Evolutionary conservation across 768 basidiomycete genomes (phyloP).

Genomic region (Cystobasidium onofrii): DNA sequence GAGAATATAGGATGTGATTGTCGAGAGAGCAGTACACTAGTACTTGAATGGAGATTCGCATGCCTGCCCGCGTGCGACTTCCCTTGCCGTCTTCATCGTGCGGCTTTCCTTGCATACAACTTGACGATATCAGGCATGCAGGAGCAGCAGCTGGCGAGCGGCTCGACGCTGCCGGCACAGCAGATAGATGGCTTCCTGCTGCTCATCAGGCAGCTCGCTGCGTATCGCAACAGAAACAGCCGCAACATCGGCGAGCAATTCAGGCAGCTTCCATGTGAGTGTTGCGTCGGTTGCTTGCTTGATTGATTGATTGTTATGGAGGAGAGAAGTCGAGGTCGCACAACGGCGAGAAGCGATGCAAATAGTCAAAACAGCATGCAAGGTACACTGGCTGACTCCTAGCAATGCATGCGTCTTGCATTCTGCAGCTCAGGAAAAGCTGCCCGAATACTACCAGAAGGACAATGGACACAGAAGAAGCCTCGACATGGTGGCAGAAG

Average conservation of each 20-base stretch:
- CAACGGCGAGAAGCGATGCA: too few relatives aligned
- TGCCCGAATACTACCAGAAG: slow-evolving; percentile 18
- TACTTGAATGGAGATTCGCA: too few relatives aligned
- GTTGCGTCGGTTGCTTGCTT: too few relatives aligned
- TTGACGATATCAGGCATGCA: not conserved
- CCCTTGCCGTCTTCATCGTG: too few relatives aligned
- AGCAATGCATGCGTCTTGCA: not conserved
- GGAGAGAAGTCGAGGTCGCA: not conserved
- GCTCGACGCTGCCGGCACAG: not conserved
- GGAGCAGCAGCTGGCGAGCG: slow-evolving; percentile 1
- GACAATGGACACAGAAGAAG: not conserved
- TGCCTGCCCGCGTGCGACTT: too few relatives aligned
- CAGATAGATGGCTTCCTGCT: not conserved
- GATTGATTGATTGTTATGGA: too few relatives aligned
- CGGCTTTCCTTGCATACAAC: not conserved
- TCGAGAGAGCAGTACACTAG: too few relatives aligned
- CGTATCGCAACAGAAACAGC: slow-evolving; percentile 14
- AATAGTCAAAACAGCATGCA: too few relatives aligned
- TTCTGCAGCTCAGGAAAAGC: not conserved
- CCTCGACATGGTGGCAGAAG: slow-evolving; percentile 23
- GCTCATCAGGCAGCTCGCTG: not conserved
- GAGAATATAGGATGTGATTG: too few relatives aligned
- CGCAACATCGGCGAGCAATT: slow-evolving; percentile 17
- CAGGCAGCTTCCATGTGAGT: slow-evolving; percentile 21
- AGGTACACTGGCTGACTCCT: too few relatives aligned